Conservation (phyloP, 768 basidiomycete genomes). For the Panaeolus cyanescens region DNA sequence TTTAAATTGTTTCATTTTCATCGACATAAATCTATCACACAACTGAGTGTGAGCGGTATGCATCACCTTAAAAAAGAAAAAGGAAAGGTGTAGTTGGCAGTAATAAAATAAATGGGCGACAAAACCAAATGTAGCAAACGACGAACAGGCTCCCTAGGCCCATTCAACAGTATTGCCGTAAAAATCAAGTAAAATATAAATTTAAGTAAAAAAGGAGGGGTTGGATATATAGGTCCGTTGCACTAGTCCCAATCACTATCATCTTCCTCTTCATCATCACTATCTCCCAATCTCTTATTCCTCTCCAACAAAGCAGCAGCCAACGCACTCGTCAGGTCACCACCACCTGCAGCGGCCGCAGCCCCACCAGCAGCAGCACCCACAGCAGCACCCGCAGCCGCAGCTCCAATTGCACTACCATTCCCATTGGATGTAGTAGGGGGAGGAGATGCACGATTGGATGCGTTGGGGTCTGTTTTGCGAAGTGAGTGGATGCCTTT, state of each 20-base stretch:
- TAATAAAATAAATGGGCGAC: too few relatives aligned
- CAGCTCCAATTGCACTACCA: conserved; percentile 32
- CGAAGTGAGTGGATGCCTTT: conserved; percentile 72
- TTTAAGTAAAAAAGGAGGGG: too few relatives aligned
- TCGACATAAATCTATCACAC: too few relatives aligned
- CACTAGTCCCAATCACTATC: conserved; percentile 64
- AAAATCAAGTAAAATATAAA: too few relatives aligned
- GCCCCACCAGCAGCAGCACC: conserved; percentile 34
- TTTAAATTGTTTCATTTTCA: too few relatives aligned
- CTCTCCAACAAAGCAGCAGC: conserved; percentile 82
- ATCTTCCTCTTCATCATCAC: conserved; percentile 78
- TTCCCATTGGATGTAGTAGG: conserved; percentile 31
- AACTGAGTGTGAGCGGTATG: too few relatives aligned
- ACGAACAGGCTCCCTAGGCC: too few relatives aligned
- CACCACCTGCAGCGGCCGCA: conserved; percentile 50
- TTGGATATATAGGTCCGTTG: too few relatives aligned
- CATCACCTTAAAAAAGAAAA: too few relatives aligned
- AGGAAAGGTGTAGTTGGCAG: too few relatives aligned
- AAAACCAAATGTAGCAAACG: too few relatives aligned
- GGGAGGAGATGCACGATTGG: conserved; percentile 33
- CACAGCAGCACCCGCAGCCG: conserved; percentile 37
- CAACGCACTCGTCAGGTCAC: conserved; percentile 79
- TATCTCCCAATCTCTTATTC: conserved; percentile 87
- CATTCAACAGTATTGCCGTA: too few relatives aligned
- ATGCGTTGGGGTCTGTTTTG: conserved; percentile 50